Evolutionary conservation across 1,284 basidiomycete genomes (phyloP), one percentile per base, ranked within the genome.

Genomic region (Puccinia triticina): DNA sequence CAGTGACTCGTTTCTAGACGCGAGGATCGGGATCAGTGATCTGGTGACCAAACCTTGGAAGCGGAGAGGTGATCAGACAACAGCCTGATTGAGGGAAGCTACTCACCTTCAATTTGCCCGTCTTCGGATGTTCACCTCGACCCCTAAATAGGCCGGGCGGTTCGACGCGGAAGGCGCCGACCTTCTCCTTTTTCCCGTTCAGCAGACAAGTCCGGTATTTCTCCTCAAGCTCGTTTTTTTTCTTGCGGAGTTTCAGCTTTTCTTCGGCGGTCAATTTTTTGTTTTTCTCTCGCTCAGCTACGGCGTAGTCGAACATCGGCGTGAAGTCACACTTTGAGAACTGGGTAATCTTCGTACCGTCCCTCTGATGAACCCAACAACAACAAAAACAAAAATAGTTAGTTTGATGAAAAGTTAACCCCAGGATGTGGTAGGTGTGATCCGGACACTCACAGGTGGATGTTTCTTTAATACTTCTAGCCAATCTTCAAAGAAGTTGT

Each of bases 111-210:
- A 98, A 90, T 76, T 92, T 92, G 34, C 97, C 97, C 87, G 98
- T 98, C 90, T 94, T 96, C 0, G 97, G 97, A 88, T 99, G 97
- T 85, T 98, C 95, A 83, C 97, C 97, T 84, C 97, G 95, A 83
- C 97, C 97, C 88, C 96, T 90, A 89, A 99, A 99, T 64, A 99
- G 89, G 61, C 95, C 95, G 26, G 97, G 97, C 86, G 97, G 97
- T 90, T 99, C 97, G 74, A 98, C 92, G 84, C 95, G 91, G 89
- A 99, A 98, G 89, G 99, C 99, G 81, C 97, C 97, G 77, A 98
- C 92, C 87, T 97, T 98, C 89, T 99, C 97, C 88, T 95, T 96
- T 78, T 95, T 91, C 32, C 96, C 96, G 86, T 99, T 95, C 64
- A 99, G 91, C 21, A 92, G 85, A 87, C 96, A 98, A 53, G 90